These are phyloP conservation scores for Sporothrix schenckii DNA, from an alignment of 2,329 filamentous ascomycete species.

Conservation along the genomic window DNA sequence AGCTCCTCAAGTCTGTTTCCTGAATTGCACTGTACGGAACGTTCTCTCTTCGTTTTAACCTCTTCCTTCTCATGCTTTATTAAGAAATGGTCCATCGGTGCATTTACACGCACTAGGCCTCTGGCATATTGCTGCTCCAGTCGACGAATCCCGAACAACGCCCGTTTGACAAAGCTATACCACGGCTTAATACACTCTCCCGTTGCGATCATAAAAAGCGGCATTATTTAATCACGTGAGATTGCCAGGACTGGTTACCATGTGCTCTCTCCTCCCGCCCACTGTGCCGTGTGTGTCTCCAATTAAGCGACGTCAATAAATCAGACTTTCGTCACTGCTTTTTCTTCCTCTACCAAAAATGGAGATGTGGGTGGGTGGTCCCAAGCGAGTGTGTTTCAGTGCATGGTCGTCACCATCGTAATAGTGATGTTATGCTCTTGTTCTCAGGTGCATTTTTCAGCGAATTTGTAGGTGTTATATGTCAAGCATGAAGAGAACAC, in stretches of 20 bases:
- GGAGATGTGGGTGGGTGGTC: background rate
- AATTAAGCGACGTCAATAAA: background rate
- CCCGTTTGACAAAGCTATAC: background rate
- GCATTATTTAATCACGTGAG: background rate
- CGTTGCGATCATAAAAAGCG: too few species aligned
- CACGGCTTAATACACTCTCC: background rate
- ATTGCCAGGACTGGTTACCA: too few species aligned
- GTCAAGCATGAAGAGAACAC: background rate
- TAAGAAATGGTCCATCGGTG: background rate
- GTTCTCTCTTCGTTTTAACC: background rate
- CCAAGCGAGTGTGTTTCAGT: background rate
- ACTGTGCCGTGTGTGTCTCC: background rate
- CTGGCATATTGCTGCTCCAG: background rate
- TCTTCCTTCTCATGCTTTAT: background rate
- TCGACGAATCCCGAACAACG: constrained; percentile 14
- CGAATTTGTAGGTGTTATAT: background rate
- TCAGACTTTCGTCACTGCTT: background rate
- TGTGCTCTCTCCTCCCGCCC: background rate
- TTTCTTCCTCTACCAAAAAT: background rate
- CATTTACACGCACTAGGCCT: background rate
- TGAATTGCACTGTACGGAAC: constrained; percentile 5
- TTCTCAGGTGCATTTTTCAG: background rate
- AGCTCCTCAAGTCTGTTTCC: background rate
- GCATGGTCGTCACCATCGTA: constrained; percentile 3
- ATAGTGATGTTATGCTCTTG: background rate